Evolutionary conservation across 805 yeast genomes (phyloP), one percentile per base, ranked within the genome.

Genomic region (Ogataea neopini): DNA sequence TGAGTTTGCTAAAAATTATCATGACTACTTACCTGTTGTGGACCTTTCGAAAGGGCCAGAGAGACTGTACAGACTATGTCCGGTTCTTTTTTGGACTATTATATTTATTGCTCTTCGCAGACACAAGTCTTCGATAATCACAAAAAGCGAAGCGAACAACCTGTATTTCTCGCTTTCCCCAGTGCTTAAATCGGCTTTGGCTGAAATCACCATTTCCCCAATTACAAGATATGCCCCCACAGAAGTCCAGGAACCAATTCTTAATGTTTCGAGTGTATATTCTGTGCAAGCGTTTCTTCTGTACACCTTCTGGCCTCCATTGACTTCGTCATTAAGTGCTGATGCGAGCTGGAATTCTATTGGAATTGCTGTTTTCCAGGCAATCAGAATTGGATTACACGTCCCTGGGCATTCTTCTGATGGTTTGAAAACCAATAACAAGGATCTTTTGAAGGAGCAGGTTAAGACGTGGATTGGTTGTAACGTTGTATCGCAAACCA

Each of bases 301-400:
- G 1, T 89, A 87, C 66, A 85, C 97, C 0, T 81, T 85, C 63
- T 92, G 98, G 99, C 98, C 98, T 0, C 97, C 97, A 3, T 76
- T 91, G 32, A 88, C 97, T 0, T 89, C 98, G 0, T 90, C 97
- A 0, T 74, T 94, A 40, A 87, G 95, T 66, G 96, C 98, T 0
- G 98, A 94, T 62, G 86, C 96, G 6, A 86, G 96, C 3, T 92
- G 97, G 96, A 88, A 87, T 62, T 88, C 97, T 1, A 84, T 89
- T 18, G 98, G 97, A 0, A 83, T 88, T 39, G 98, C 98, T 4
- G 74, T 90, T 58, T 88, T 88, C 66, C 96, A 89, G 61, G 98
- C 97, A 0, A 85, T 91, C 28, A 72, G 97, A 45, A 86, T 92
- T 13, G 98, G 99, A 0, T 72, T 94, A 22, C 96, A 94, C 60